Percentiles rank a stretch among this genome's conserved stretches.
These are phyloP conservation scores for Cyberlindnera misumaiensis DNA, from an alignment of 805 yeast genomes.

Conservation along the genomic window DNA sequence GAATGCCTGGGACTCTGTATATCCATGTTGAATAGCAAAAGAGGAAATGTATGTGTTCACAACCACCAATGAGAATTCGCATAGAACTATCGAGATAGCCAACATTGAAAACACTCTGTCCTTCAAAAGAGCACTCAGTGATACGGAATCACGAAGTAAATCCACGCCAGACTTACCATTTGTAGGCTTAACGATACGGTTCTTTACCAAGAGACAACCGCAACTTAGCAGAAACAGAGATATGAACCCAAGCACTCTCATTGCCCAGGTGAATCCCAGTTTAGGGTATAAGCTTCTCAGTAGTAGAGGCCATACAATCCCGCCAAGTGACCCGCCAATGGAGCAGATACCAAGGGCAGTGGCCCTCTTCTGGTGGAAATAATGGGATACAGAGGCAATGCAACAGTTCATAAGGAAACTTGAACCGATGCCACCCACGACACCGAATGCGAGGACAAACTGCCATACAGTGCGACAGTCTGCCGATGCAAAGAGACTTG, in stretches of 20 bases:
- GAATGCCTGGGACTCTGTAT: conserved; percentile 33
- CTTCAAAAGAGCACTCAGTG: conserved; percentile 9
- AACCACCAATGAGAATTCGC: conserved; percentile 30
- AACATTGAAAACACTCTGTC: conserved; percentile 31
- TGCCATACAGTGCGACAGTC: conserved; percentile 38
- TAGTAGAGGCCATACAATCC: conserved; percentile 38
- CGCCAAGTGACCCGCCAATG: conserved; percentile 43
- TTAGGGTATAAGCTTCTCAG: conserved; percentile 29
- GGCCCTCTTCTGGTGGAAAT: conserved; percentile 35
- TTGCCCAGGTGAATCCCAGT: conserved; percentile 47
- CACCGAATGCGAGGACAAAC: conserved; percentile 43
- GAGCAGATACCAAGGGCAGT: conserved; percentile 37
- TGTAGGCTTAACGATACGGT: conserved; percentile 25
- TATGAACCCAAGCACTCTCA: conserved; percentile 39
- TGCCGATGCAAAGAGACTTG: conserved; percentile 37
- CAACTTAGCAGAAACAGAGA: conserved; percentile 18
- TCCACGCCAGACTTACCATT: background rate
- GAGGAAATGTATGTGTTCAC: conserved; percentile 44
- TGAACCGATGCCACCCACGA: conserved; percentile 36
- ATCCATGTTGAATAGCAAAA: conserved; percentile 40
- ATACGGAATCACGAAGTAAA: conserved; percentile 4
- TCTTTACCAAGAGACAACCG: conserved; percentile 29
- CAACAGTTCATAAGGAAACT: conserved; percentile 39
- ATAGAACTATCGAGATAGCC: conserved; percentile 27
- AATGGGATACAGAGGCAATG: conserved; percentile 36